phyloP scores from a whole-genome alignment of 2,329 filamentous ascomycete genomes.

The Arthrobotrys iridis region DNA sequence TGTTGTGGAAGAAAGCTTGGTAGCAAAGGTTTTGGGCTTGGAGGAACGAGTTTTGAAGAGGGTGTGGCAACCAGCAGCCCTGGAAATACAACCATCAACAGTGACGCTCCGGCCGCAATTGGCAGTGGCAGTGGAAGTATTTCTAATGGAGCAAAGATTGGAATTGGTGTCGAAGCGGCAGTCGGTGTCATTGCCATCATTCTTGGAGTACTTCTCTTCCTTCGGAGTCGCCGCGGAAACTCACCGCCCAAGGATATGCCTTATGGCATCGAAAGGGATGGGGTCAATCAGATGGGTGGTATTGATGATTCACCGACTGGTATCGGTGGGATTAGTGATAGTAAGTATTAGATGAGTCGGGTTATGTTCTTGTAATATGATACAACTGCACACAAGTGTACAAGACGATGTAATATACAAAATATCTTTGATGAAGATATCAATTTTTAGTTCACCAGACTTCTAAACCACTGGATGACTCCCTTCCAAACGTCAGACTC shows the following conservation, averaged over 20 bases:
- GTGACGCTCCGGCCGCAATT: neutral
- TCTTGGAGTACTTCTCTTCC: neutral
- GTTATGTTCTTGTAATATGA: neutral
- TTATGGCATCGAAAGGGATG: conserved; percentile 2
- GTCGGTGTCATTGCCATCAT: neutral
- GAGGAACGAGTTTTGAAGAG: neutral
- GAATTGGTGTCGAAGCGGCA: conserved; percentile 1
- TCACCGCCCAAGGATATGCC: neutral
- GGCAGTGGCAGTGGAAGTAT: neutral
- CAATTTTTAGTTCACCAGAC: conserved; percentile 27
- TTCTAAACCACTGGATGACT: conserved; percentile 48
- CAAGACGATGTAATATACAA: neutral
- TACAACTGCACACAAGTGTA: neutral
- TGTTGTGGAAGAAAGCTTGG: conserved; percentile 14
- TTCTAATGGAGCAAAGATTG: conserved; percentile 18
- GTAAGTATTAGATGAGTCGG: neutral
- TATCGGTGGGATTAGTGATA: neutral
- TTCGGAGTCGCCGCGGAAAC: neutral
- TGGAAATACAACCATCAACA: neutral
- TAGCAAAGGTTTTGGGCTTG: neutral
- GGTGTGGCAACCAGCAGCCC: neutral
- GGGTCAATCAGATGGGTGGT: conserved; percentile 7
- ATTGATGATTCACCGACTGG: conserved; percentile 4
- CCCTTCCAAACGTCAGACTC: conserved; percentile 40
- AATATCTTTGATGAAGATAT: no score